Conservation (phyloP, 768 basidiomycete species). For the Crucibulum laeve region DNA sequence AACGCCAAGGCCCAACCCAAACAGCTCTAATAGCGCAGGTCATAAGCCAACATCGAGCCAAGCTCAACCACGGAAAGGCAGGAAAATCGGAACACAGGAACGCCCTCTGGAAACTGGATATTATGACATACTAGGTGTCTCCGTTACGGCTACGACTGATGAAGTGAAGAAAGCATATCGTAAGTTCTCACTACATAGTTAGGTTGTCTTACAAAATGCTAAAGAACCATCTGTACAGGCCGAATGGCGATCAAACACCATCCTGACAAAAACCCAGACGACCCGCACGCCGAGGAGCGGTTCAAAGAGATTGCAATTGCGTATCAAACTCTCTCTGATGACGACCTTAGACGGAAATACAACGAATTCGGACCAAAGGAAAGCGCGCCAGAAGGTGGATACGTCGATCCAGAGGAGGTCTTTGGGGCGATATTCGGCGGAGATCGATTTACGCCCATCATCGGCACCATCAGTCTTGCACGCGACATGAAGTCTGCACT, state of each 20-base stretch:
- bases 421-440: conserved; percentile 88
- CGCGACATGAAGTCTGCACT: conserved; percentile 90
- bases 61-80: conserved; percentile 38
- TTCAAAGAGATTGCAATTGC: conserved; percentile 91
- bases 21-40: conserved; percentile 8
- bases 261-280: conserved; percentile 89
- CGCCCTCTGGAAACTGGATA: conserved; percentile 87
- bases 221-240: conserved; percentile 32
- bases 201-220: conserved; percentile 1
- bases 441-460: conserved; percentile 80
- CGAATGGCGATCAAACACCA: conserved; percentile 87
- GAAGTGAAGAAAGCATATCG: conserved; percentile 93
- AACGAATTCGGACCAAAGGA: conserved; percentile 89
- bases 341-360: conserved; percentile 73
- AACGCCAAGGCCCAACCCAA: conserved; percentile 9
- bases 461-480: conserved; percentile 84
- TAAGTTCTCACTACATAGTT: conserved; percentile 25
- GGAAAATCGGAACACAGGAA: conserved; percentile 88
- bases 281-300: conserved; percentile 80
- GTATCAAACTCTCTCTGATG: conserved; percentile 82
- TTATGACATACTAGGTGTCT: conserved; percentile 80
- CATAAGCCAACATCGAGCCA: conserved; percentile 17
- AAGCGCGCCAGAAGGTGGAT: conserved; percentile 79
- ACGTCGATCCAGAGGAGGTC: conserved; percentile 81
- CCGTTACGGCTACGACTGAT: conserved; percentile 70